Base-by-base conservation (phyloP, 2,329 filamentous ascomycete genomes). In the Cladosporium cucumerinum region DNA sequence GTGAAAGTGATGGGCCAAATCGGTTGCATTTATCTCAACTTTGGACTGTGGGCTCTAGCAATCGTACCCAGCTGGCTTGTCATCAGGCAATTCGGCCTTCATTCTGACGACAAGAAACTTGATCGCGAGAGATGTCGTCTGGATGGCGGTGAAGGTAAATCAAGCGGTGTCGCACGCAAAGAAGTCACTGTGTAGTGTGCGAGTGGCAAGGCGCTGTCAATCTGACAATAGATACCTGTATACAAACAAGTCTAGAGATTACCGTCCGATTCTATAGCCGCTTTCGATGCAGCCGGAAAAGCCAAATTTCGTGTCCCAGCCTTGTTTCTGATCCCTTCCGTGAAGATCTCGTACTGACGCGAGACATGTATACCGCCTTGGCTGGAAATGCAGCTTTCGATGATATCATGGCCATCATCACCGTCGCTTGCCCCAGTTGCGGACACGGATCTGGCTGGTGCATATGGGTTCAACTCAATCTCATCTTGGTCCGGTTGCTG, bases 21-120 rank as follows among this genome's bases (percentile, higher is more conserved):
- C 2, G 89, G 88, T 2, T 86, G 82, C 18, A 82, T 90, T 0
- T 92, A 92, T 72, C 78, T 91, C 70, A 92, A 91, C 71, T 90
- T 91, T 72, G 84, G 78, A 0, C 78, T 92, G 0, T 92, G 88
- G 88, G 88, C 79, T 0, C 68, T 89, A 0, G 82, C 88, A 0
- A 78, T 92, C 12, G 68, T 82, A 2, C 89, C 89, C 0, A 88
- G 86, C 0, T 92, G 89, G 89, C 69, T 89, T 18, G 85, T 92
- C 0, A 70, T 91, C 10, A 82, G 81, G 46, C 76, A 86, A 8
- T 82, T 88, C 70, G 86, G 86, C 0, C 70, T 70, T 16, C 57
- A 48, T 30, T 63, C 34, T 23, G 64, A 49, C n/a, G 64, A 67
- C 23, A 67, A 66, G 54, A 67, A 67, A 54, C 5, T 67, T 11